Evolutionary conservation across 2,329 filamentous ascomycete species (phyloP).

Genomic region (Colletotrichum sansevieriae): DNA sequence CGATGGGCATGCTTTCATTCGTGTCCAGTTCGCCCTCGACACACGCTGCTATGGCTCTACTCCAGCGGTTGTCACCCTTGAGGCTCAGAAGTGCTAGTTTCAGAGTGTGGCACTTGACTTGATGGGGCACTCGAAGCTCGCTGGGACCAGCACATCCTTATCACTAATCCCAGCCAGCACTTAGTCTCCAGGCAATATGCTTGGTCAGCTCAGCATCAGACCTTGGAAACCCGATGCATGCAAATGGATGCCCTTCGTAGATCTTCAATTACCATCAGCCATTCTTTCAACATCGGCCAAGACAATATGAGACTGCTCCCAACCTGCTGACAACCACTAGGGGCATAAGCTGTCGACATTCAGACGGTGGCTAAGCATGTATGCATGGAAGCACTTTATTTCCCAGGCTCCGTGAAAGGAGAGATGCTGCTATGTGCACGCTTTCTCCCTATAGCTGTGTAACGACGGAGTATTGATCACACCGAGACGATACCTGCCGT

Average conservation of each 20-base stretch:
- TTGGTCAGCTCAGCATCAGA: slow-evolving; percentile 21
- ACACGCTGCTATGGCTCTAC: slow-evolving; percentile 1
- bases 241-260: slow-evolving; percentile 40
- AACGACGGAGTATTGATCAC: background rate
- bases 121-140: slow-evolving; percentile 17
- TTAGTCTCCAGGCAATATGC: slow-evolving; percentile 30
- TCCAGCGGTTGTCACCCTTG: slow-evolving; percentile 10
- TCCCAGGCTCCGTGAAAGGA: background rate
- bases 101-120: slow-evolving; percentile 39
- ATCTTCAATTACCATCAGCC: slow-evolving; percentile 30
- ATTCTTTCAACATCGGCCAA: slow-evolving; percentile 35
- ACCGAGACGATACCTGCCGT: slow-evolving; percentile 15
- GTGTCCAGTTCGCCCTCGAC: too few species aligned
- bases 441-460: background rate
- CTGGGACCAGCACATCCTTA: slow-evolving; percentile 35
- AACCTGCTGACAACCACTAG: background rate
- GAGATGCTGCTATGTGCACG: background rate
- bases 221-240: slow-evolving; percentile 30
- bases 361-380: slow-evolving; percentile 22
- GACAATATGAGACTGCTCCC: slow-evolving; percentile 29
- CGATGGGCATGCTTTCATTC: slow-evolving; percentile 7
- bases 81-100: slow-evolving; percentile 36
- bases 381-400: slow-evolving; percentile 34
- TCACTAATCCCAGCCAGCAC: slow-evolving; percentile 9
- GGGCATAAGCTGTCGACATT: slow-evolving; percentile 15